These are phyloP conservation scores for Psidium friedrichsthalianum DNA, from an alignment of 345 rosid species.

Conservation along the genomic window DNA sequence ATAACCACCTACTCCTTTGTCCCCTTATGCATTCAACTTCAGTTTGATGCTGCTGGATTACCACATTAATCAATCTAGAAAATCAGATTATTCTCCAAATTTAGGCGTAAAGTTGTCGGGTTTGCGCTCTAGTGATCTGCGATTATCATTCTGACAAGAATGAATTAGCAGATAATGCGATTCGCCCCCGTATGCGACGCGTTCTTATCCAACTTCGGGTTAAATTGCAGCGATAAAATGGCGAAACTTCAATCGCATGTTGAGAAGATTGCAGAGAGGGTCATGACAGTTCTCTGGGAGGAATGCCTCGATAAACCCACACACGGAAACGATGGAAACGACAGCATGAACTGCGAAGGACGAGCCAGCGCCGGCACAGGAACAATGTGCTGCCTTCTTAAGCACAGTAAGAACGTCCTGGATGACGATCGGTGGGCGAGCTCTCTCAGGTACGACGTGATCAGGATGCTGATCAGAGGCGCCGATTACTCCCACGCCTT, in stretches of 20 bases:
- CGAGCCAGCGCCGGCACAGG: background rate
- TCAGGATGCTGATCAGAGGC: slow-evolving; percentile 67
- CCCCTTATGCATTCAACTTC: background rate
- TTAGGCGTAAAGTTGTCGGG: background rate
- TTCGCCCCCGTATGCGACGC: background rate
- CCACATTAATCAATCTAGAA: background rate
- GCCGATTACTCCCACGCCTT: slow-evolving; percentile 64
- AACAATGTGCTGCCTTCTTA: slow-evolving; percentile 34
- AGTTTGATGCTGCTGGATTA: background rate
- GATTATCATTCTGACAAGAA: background rate
- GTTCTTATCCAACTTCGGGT: background rate
- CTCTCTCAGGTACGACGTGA: slow-evolving; percentile 48
- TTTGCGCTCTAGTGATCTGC: background rate
- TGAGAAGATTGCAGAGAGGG: slow-evolving; percentile 44
- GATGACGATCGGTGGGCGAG: slow-evolving; percentile 16
- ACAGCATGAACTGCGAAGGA: slow-evolving; percentile 9
- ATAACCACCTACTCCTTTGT: background rate
- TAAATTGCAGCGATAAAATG: slow-evolving; percentile 51
- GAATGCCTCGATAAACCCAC: slow-evolving; percentile 1
- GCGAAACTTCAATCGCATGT: slow-evolving; percentile 23
- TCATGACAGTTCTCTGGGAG: slow-evolving; percentile 10
- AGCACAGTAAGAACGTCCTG: slow-evolving; percentile 16
- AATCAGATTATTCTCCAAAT: background rate
- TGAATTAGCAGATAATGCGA: background rate
- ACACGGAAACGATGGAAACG: background rate